Evolutionary conservation across 2,329 filamentous ascomycete genomes (phyloP).

Genomic region (Knoxdaviesia capensis): DNA sequence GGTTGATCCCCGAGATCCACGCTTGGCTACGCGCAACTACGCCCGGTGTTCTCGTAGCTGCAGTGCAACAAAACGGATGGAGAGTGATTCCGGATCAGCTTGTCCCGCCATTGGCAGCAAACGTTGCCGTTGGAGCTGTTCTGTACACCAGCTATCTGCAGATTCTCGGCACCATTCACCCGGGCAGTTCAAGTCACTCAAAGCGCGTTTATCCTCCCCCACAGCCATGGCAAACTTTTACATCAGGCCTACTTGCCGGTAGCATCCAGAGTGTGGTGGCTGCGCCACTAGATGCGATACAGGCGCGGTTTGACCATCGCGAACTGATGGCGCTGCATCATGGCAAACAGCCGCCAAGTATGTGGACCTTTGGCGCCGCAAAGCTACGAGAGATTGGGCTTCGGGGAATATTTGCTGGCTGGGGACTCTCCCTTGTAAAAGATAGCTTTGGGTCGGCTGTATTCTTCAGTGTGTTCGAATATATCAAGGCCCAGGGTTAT

Average conservation of each 20-base stretch:
- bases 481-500: conserved; percentile 51
- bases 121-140: conserved; percentile 52
- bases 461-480: conserved; percentile 61
- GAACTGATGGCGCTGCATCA: conserved; percentile 16
- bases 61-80: conserved; percentile 52
- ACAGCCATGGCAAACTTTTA: conserved; percentile 39
- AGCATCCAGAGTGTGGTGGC: conserved; percentile 50
- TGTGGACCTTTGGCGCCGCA: conserved; percentile 51
- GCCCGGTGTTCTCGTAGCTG: conserved; percentile 46
- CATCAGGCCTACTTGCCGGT: conserved; percentile 50
- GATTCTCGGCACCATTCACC: conserved; percentile 43
- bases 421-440: conserved; percentile 46
- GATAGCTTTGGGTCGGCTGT: conserved; percentile 49
- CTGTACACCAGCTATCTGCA: conserved; percentile 61
- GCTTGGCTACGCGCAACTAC: conserved; percentile 41
- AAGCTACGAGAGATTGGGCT: conserved; percentile 49
- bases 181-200: conserved; percentile 32
- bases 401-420: conserved; percentile 56
- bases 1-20: conserved; percentile 12
- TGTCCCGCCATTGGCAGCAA: conserved; percentile 55
- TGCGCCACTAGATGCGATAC: conserved; percentile 56
- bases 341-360: conserved; percentile 27
- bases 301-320: conserved; percentile 47
- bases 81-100: conserved; percentile 55
- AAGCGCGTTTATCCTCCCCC: conserved; percentile 55